Evolutionary conservation across 1,284 basidiomycete species (phyloP).

Genomic region (Stereum hirsutum): DNA sequence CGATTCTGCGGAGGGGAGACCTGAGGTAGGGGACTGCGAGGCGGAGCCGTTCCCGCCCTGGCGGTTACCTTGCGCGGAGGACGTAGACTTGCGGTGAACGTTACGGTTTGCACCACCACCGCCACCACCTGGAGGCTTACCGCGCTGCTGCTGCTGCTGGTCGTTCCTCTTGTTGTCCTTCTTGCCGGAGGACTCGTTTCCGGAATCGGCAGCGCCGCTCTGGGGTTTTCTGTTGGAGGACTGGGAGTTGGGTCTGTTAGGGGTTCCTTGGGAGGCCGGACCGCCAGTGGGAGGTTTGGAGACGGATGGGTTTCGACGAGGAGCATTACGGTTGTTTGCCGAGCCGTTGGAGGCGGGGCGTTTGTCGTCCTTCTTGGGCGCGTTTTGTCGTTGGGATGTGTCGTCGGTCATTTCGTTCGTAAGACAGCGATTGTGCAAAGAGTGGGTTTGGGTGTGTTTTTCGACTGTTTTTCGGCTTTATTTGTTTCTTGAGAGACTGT

Average conservation of each 20-base stretch:
- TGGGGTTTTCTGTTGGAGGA: slow-evolving; percentile 51
- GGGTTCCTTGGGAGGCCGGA: slow-evolving; percentile 29
- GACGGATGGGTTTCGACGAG: slow-evolving; percentile 40
- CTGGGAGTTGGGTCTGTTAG: slow-evolving; percentile 53
- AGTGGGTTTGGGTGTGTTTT: slow-evolving; percentile 30
- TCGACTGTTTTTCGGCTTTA: slow-evolving; percentile 45
- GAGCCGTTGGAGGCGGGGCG: slow-evolving; percentile 31
- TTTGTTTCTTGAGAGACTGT: slow-evolving; percentile 26
- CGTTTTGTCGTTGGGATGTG: slow-evolving; percentile 38
- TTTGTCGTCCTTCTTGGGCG: slow-evolving; percentile 58
- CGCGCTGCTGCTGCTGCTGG: slow-evolving; percentile 31
- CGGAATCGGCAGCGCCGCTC: slow-evolving; percentile 37
- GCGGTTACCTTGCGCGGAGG: slow-evolving; percentile 42
- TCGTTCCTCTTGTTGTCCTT: slow-evolving; percentile 53
- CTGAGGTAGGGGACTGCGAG: slow-evolving; percentile 34
- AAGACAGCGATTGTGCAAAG: slow-evolving; percentile 36
- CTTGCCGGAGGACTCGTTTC: slow-evolving; percentile 58
- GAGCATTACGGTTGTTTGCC: slow-evolving; percentile 27
- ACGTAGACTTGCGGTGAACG: slow-evolving; percentile 46
- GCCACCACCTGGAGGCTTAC: slow-evolving; percentile 43
- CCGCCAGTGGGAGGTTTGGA: slow-evolving; percentile 38
- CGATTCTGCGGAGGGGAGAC: slow-evolving; percentile 33
- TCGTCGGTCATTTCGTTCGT: slow-evolving; percentile 85
- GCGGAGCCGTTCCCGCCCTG: slow-evolving; percentile 25
- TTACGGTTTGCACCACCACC: slow-evolving; percentile 33